Percentiles rank a stretch among this genome's conserved stretches.
These are phyloP conservation scores for Xylaria telfairii DNA, from an alignment of 495 filamentous ascomycete species.

Conservation along the genomic window DNA sequence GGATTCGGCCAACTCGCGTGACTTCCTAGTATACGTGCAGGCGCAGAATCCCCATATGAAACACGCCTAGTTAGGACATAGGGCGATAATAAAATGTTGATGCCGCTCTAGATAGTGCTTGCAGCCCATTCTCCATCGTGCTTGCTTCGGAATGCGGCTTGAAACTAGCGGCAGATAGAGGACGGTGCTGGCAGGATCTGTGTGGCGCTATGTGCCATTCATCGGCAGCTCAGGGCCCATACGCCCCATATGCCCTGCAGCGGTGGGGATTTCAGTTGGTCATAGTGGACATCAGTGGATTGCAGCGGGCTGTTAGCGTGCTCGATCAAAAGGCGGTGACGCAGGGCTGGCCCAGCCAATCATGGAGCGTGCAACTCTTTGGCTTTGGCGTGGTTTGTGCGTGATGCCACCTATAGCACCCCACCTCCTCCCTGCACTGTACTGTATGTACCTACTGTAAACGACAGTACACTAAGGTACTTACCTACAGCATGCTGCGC, in stretches of 20 bases:
- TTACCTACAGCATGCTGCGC: background rate
- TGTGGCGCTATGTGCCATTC: background rate
- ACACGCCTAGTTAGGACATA: slow-evolving; percentile 1
- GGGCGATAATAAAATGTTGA: background rate
- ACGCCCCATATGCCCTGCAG: slow-evolving; percentile 15
- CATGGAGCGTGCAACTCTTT: slow-evolving; percentile 8
- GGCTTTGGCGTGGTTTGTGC: slow-evolving; percentile 9
- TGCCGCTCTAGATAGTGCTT: slow-evolving; percentile 20
- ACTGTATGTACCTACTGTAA: no score
- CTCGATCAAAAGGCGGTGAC: slow-evolving; percentile 42
- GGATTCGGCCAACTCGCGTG: slow-evolving; percentile 12
- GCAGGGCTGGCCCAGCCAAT: slow-evolving; percentile 17
- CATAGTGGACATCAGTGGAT: slow-evolving; percentile 29
- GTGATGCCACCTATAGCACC: slow-evolving; percentile 13
- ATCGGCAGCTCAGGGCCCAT: background rate
- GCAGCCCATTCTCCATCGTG: slow-evolving; percentile 10
- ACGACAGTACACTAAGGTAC: background rate
- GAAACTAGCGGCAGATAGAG: slow-evolving; percentile 26
- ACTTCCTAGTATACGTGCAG: slow-evolving; percentile 6
- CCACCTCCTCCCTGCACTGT: background rate
- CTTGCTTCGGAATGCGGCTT: slow-evolving; percentile 15
- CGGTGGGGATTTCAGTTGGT: slow-evolving; percentile 26
- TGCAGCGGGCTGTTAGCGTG: slow-evolving; percentile 31
- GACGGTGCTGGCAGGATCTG: background rate
- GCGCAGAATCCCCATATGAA: slow-evolving; percentile 12